phyloP scores from a whole-genome alignment of 768 basidiomycete species.

The Suillus hirtellus region DNA sequence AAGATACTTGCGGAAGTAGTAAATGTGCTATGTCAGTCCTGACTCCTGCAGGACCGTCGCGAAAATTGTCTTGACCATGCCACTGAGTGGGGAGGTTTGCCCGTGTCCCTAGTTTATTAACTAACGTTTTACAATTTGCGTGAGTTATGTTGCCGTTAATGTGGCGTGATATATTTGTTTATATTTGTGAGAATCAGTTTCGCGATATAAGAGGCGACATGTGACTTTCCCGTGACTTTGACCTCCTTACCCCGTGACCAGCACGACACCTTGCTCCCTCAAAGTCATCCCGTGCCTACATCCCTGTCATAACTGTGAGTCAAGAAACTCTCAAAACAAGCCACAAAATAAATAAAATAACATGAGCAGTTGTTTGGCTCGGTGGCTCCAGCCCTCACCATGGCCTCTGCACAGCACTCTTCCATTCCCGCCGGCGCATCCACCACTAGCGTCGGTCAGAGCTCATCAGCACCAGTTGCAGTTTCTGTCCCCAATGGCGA shows the following conservation, averaged over 20 bases:
- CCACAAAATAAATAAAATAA: background rate
- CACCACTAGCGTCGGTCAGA: conserved; percentile 16
- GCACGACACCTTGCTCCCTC: conserved; percentile 20
- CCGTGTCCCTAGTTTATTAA: background rate
- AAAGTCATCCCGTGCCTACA: background rate
- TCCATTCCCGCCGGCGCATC: conserved; percentile 15
- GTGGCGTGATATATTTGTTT: conserved; percentile 27
- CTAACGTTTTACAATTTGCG: background rate
- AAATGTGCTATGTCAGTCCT: conserved; percentile 1
- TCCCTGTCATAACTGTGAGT: background rate
- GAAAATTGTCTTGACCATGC: background rate
- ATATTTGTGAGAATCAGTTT: conserved; percentile 29
- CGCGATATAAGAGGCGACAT: conserved; percentile 38
- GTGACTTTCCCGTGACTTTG: conserved; percentile 45
- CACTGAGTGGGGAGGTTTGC: background rate
- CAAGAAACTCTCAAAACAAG: background rate
- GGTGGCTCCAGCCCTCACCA: background rate
- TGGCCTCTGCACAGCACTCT: conserved; percentile 8
- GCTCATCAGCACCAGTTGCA: conserved; percentile 13
- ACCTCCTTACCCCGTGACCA: conserved; percentile 44
- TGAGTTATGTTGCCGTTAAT: conserved; percentile 4
- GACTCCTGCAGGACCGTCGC: background rate
- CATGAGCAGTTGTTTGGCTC: background rate
- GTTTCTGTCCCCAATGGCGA: conserved; percentile 16
- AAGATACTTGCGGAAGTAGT: conserved; percentile 5